phyloP scores from a whole-genome alignment of 2,329 filamentous ascomycete genomes.

The Fusarium verrucosum region DNA sequence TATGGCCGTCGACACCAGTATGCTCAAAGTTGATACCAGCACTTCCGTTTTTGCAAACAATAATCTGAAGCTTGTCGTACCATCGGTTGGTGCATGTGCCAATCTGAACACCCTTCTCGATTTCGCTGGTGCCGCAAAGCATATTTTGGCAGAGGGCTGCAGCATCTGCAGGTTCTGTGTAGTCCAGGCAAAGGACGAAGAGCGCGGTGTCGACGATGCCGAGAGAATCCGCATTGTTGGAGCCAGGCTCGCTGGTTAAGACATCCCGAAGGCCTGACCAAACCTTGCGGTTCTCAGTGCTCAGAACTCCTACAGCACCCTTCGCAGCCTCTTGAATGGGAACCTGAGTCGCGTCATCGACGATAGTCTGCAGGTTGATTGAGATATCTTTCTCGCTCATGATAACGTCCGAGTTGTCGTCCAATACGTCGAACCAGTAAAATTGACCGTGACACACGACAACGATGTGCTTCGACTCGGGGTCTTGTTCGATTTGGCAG shows the following conservation, averaged over 20 bases:
- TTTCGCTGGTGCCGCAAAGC: constrained; percentile 93
- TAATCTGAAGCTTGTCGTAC: constrained; percentile 99
- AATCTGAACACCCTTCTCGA: constrained; percentile 93
- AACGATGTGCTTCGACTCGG: constrained; percentile 90
- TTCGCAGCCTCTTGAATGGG: constrained; percentile 97
- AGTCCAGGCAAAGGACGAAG: constrained; percentile 92
- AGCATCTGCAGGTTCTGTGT: constrained; percentile 82
- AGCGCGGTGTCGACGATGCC: constrained; percentile 93
- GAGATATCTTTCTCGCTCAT: constrained; percentile 96
- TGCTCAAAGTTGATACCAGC: constrained; percentile 99
- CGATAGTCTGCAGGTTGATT: constrained; percentile 89
- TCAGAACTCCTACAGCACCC: constrained; percentile 89
- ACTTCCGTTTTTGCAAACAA: constrained; percentile 98
- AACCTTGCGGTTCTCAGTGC: constrained; percentile 94
- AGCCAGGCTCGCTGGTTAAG: constrained; percentile 83
- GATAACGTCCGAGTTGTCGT: constrained; percentile 92
- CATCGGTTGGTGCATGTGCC: constrained; percentile 98
- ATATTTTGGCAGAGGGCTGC: constrained; percentile 96
- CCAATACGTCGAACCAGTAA: constrained; percentile 98
- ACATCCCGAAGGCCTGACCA: constrained; percentile 94
- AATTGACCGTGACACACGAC: constrained; percentile 95
- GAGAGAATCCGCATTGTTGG: constrained; percentile 96
- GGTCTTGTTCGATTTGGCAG: constrained; percentile 95
- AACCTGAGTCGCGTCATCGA: constrained; percentile 88
- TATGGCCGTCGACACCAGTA: constrained; percentile 96